phyloP scores from a whole-genome alignment of 2,329 filamentous ascomycete genomes.

The Boeremia lycopersici region DNA sequence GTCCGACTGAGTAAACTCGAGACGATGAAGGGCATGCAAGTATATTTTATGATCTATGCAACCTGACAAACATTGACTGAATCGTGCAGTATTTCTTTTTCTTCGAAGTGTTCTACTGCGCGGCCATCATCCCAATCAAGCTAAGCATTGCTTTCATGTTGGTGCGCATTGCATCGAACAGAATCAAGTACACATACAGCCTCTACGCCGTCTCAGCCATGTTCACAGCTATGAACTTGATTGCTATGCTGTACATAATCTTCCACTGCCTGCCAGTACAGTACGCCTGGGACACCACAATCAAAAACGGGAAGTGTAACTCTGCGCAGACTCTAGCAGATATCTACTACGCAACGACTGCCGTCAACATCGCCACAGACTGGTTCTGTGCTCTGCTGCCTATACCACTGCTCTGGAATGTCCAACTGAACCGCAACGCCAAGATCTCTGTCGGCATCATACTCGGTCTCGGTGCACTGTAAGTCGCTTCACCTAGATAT shows the following conservation, averaged over 20 bases:
- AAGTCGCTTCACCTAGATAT: background rate
- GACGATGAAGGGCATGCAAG: slow-evolving; percentile 20
- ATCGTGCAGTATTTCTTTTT: slow-evolving; percentile 44
- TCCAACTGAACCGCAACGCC: slow-evolving; percentile 32
- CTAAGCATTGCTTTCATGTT: slow-evolving; percentile 47
- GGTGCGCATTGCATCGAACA: slow-evolving; percentile 41
- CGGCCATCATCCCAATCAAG: slow-evolving; percentile 45
- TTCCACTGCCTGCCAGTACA: slow-evolving; percentile 44
- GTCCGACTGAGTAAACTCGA: slow-evolving; percentile 11
- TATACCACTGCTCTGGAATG: slow-evolving; percentile 31
- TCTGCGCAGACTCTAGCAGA: slow-evolving; percentile 31
- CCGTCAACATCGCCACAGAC: slow-evolving; percentile 46
- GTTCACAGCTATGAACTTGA: slow-evolving; percentile 40
- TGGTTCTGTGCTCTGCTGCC: slow-evolving; percentile 46
- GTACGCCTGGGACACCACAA: slow-evolving; percentile 33
- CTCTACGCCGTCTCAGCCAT: slow-evolving; percentile 39
- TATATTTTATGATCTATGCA: slow-evolving; percentile 5
- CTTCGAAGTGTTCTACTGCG: slow-evolving; percentile 47
- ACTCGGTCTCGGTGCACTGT: slow-evolving; percentile 34
- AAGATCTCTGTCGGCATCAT: slow-evolving; percentile 33
- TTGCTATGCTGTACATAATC: slow-evolving; percentile 45
- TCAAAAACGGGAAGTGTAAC: slow-evolving; percentile 35
- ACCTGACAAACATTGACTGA: background rate
- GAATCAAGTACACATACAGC: slow-evolving; percentile 30
- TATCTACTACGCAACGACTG: slow-evolving; percentile 45